phyloP scores from a whole-genome alignment of 805 yeast species.

The Kuraishia ogatae region DNA sequence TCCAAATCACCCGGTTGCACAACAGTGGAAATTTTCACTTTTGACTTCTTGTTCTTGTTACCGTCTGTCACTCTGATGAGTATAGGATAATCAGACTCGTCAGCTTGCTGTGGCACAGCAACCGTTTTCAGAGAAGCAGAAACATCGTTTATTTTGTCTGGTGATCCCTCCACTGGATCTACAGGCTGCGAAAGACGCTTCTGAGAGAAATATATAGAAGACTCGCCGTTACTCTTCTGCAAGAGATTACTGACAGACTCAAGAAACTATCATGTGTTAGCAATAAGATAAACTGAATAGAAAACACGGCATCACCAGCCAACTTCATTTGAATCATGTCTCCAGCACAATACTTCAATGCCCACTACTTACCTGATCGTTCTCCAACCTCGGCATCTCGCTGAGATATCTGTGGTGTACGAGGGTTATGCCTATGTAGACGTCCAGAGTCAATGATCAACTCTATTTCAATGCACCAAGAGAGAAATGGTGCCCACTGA shows the following conservation, averaged over 20 bases:
- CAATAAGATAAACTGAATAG: not conserved
- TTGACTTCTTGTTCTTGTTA: not conserved
- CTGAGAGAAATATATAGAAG: slow-evolving; percentile 44
- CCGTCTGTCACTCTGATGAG: slow-evolving; percentile 6
- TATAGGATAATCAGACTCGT: slow-evolving; percentile 4
- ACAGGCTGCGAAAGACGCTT: slow-evolving; percentile 27
- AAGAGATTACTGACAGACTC: not conserved
- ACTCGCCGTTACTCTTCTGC: not conserved
- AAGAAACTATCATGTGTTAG: not conserved
- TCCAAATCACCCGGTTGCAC: slow-evolving; percentile 56
- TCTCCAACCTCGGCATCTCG: not conserved
- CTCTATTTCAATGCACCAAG: too few species aligned
- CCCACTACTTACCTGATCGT: not conserved
- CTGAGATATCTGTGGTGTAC: not conserved
- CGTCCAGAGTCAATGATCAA: not conserved
- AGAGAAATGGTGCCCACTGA: too few species aligned
- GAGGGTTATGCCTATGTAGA: not conserved
- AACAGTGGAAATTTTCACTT: slow-evolving; percentile 58
- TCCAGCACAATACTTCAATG: too few species aligned
- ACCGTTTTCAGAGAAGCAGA: slow-evolving; percentile 3
- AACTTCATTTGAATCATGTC: too few species aligned
- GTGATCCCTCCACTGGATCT: slow-evolving; percentile 6
- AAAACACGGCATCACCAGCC: too few species aligned
- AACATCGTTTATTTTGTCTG: slow-evolving; percentile 1
- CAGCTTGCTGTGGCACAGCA: not conserved